These are phyloP conservation scores for Neofusicoccum sp. DNA, from an alignment of 2,329 filamentous ascomycete genomes.

Conservation along the genomic window DNA sequence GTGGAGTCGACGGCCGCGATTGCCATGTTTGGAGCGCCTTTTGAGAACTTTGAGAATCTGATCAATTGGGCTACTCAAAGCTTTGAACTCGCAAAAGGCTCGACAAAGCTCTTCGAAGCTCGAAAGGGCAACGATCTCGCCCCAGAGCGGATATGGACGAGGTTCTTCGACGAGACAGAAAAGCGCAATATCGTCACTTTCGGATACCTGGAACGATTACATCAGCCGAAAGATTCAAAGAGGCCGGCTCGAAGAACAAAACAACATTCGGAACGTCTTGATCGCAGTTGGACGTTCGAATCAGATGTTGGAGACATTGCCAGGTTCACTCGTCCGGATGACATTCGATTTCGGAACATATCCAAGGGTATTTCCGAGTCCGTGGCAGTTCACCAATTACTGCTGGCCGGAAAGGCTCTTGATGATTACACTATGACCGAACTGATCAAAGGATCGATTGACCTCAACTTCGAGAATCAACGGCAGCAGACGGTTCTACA, in stretches of 20 bases:
- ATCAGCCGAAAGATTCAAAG: not conserved
- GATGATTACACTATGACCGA: not conserved
- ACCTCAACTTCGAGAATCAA: not conserved
- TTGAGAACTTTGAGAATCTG: not conserved
- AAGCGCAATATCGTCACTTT: not conserved
- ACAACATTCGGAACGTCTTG: not conserved
- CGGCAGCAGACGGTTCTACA: not conserved
- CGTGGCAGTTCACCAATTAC: not conserved
- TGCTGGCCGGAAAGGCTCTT: not conserved
- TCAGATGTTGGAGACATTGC: not conserved
- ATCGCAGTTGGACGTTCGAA: not conserved
- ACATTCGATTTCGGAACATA: not conserved
- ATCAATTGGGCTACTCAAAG: not conserved
- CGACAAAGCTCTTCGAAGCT: not conserved
- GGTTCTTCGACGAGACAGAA: not conserved
- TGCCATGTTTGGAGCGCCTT: not conserved
- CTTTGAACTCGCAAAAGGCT: not conserved
- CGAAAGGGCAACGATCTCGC: not conserved
- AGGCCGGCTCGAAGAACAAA: no score
- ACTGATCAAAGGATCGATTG: not conserved
- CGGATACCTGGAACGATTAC: not conserved
- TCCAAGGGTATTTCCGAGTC: not conserved
- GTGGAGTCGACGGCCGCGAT: not conserved
- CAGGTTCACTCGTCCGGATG: not conserved
- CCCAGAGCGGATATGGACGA: not conserved